Percentiles rank a stretch among this genome's conserved stretches.
Conservation (phyloP, 345 rosid species). For the Psidium friedrichsthalianum region DNA sequence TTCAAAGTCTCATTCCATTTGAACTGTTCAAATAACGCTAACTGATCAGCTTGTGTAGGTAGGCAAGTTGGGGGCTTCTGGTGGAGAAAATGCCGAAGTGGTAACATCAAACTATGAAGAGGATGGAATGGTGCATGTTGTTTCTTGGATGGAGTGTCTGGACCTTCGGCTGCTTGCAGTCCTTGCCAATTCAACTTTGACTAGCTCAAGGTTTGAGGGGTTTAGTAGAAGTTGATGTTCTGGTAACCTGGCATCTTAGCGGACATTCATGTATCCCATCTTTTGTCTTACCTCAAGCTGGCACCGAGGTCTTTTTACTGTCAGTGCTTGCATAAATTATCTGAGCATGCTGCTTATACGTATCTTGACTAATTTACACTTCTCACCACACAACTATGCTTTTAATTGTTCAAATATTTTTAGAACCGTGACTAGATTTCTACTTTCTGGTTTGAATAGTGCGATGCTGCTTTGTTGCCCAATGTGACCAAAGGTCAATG, state of each 20-base stretch:
- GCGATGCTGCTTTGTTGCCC: not conserved
- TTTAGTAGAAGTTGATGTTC: not conserved
- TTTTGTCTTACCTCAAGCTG: not conserved
- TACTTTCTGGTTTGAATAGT: not conserved
- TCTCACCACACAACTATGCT: not conserved
- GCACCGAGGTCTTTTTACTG: not conserved
- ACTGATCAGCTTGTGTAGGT: not conserved
- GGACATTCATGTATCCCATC: not conserved
- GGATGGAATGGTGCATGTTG: constrained; percentile 25
- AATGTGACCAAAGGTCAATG: not conserved
- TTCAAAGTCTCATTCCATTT: not conserved
- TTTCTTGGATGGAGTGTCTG: constrained; percentile 36
- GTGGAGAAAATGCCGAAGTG: not conserved
- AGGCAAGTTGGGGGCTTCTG: not conserved
- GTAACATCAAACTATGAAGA: not conserved
- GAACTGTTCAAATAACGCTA: not conserved
- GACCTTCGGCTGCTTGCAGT: constrained; percentile 33
- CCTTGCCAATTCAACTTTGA: constrained; percentile 30
- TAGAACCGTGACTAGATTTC: not conserved
- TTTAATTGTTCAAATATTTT: not conserved
- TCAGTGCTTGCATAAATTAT: not conserved
- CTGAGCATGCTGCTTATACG: not conserved
- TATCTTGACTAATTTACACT: not conserved
- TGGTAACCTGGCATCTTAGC: too few species aligned
- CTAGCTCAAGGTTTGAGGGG: constrained; percentile 23